Evolutionary conservation across 2,329 filamentous ascomycete genomes (phyloP).

Genomic region (Sporothrix phasma): DNA sequence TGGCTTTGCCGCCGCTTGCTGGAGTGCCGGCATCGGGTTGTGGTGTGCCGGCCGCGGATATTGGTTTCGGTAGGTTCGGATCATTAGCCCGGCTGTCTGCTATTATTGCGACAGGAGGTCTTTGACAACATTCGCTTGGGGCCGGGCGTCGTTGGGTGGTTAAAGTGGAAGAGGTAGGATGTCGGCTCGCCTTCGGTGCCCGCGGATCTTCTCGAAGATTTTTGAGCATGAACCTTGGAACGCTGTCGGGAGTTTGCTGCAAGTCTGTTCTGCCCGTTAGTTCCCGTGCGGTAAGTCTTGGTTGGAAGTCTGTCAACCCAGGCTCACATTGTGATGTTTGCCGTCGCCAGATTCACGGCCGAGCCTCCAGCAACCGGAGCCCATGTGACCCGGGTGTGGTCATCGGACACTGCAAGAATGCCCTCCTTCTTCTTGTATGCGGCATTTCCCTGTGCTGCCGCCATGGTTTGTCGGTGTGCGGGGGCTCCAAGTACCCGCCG

Average conservation of each 20-base stretch:
- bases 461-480: constrained; percentile 33
- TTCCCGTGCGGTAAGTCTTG: too few relatives aligned
- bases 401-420: constrained; percentile 61
- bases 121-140: constrained; percentile 78
- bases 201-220: constrained; percentile 65
- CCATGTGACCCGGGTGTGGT: constrained; percentile 71
- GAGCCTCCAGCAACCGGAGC: constrained; percentile 54
- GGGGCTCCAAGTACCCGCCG: not conserved
- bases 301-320: too few relatives aligned
- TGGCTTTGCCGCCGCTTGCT: constrained; percentile 20
- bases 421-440: constrained; percentile 97
- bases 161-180: constrained; percentile 82
- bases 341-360: constrained; percentile 58
- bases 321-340: constrained; percentile 71
- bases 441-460: constrained; percentile 53
- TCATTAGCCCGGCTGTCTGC: constrained; percentile 54
- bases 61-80: constrained; percentile 38
- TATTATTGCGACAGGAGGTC: constrained; percentile 72
- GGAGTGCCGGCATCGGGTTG: constrained; percentile 12
- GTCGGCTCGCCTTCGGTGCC: constrained; percentile 46
- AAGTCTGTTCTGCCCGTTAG: constrained; percentile 49
- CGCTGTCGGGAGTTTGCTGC: constrained; percentile 85
- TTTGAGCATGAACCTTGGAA: constrained; percentile 88
- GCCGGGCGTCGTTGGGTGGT: constrained; percentile 62
- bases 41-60: constrained; percentile 25